Evolutionary conservation across 2,329 filamentous ascomycete genomes (phyloP).

Genomic region (Botrytis pseudocinerea): DNA sequence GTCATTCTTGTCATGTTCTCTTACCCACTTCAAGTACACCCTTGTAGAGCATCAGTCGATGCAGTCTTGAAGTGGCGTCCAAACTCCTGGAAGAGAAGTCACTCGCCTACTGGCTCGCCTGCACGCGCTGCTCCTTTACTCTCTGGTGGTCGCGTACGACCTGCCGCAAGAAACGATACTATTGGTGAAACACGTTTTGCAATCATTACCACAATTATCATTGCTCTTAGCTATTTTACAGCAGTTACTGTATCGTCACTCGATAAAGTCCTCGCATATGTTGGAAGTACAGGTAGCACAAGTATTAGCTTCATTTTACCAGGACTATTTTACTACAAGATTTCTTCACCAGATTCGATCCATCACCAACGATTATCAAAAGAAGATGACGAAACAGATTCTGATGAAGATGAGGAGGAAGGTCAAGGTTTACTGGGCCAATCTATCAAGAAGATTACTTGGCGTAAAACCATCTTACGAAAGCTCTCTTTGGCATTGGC

Average conservation of each 20-base stretch:
- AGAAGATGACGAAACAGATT: conserved; percentile 80
- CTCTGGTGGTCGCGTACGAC: conserved; percentile 47
- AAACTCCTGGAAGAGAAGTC: conserved; percentile 42
- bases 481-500: conserved; percentile 73
- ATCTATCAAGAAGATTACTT: conserved; percentile 27
- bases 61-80: conserved; percentile 94
- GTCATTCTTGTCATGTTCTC: conserved; percentile 96
- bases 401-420: conserved; percentile 55
- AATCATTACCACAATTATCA: conserved; percentile 80
- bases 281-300: conserved; percentile 90
- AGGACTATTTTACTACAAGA: conserved; percentile 97
- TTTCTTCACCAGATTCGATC: conserved; percentile 82
- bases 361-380: conserved; percentile 86
- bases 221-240: conserved; percentile 80
- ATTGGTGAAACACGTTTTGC: conserved; percentile 92
- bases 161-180: conserved; percentile 53
- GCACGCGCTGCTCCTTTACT: conserved; percentile 44
- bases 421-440: conserved; percentile 24
- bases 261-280: conserved; percentile 90
- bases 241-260: conserved; percentile 89
- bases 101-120: conserved; percentile 42
- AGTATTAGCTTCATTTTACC: conserved; percentile 97
- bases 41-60: conserved; percentile 91
- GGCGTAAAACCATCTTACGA: conserved; percentile 62
- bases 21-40: conserved; percentile 92